Conservation (phyloP, 2,329 filamentous ascomycete genomes). For the Cadophora sp. region DNA sequence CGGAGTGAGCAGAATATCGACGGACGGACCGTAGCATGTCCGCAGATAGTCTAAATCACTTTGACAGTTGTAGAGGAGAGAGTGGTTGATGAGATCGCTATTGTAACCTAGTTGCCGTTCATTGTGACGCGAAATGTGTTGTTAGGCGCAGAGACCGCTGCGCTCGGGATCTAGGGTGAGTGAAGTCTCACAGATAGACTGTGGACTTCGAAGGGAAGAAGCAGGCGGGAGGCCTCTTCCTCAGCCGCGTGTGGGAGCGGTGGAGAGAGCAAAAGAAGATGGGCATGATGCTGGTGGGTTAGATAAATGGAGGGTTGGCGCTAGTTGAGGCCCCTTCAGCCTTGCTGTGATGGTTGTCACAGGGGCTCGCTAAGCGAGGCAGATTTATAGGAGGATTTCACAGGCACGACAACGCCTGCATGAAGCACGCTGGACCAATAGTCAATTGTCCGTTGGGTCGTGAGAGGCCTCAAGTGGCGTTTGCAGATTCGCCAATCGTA, state of each 20-base stretch:
- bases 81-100: conserved; percentile 24
- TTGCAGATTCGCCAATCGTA: neutral
- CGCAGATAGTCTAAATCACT: conserved; percentile 19
- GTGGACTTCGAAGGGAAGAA: conserved; percentile 23
- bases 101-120: conserved; percentile 32
- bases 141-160: conserved; percentile 28
- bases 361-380: neutral
- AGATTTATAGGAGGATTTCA: neutral
- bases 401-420: neutral
- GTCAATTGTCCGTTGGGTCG: neutral
- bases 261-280: neutral
- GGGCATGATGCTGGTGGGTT: neutral
- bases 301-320: conserved; percentile 4
- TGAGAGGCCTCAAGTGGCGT: neutral
- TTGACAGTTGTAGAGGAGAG: conserved; percentile 24
- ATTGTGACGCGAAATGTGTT: conserved; percentile 26
- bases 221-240: conserved; percentile 18
- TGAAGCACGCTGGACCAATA: neutral
- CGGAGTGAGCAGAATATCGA: conserved; percentile 24
- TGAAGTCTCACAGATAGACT: conserved; percentile 27
- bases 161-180: conserved; percentile 21
- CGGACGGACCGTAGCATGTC: conserved; percentile 22
- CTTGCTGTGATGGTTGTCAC: conserved; percentile 10
- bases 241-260: conserved; percentile 18
- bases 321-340: conserved; percentile 27